A percentile compares a stretch with the other conserved stretches of the same genome.
Conservation (phyloP, 2,329 filamentous ascomycete species). For the Plenodomus biglobosus region DNA sequence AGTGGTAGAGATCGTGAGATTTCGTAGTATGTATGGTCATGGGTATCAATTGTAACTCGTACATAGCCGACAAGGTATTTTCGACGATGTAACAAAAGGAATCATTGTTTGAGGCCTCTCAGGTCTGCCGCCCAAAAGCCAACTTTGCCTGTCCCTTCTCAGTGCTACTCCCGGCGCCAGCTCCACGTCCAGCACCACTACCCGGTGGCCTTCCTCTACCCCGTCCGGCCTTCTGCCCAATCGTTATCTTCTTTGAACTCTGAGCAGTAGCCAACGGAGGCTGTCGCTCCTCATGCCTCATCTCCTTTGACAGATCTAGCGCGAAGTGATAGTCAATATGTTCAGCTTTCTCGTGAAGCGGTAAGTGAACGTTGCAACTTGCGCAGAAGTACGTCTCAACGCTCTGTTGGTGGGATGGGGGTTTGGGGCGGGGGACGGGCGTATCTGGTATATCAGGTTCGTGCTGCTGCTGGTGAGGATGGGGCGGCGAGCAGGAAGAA, state of each 20-base stretch:
- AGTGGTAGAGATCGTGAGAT: too few relatives aligned
- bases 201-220: conserved; percentile 44
- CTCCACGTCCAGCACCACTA: conserved; percentile 12
- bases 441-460: conserved; percentile 1
- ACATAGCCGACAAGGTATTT: too few relatives aligned
- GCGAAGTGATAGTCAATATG: conserved; percentile 96
- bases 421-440: background rate
- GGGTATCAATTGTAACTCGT: too few relatives aligned
- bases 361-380: conserved; percentile 66
- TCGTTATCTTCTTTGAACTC: conserved; percentile 7
- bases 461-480: conserved; percentile 3
- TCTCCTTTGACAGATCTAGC: conserved; percentile 73
- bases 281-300: conserved; percentile 36
- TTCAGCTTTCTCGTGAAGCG: conserved; percentile 63
- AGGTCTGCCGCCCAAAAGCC: conserved; percentile 41
- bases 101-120: too few relatives aligned
- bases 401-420: conserved; percentile 22
- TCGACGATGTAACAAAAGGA: too few relatives aligned
- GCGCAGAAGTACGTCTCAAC: conserved; percentile 56
- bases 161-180: conserved; percentile 12
- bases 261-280: conserved; percentile 4
- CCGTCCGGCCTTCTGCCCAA: conserved; percentile 25
- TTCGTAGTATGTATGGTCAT: too few relatives aligned
- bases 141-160: conserved; percentile 52
- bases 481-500: conserved; percentile 2